A percentile compares a stretch with the other conserved stretches of the same genome.
These are phyloP conservation scores for Alnus rubra DNA, from an alignment of 306 rosid genomes.

Conservation along the genomic window DNA sequence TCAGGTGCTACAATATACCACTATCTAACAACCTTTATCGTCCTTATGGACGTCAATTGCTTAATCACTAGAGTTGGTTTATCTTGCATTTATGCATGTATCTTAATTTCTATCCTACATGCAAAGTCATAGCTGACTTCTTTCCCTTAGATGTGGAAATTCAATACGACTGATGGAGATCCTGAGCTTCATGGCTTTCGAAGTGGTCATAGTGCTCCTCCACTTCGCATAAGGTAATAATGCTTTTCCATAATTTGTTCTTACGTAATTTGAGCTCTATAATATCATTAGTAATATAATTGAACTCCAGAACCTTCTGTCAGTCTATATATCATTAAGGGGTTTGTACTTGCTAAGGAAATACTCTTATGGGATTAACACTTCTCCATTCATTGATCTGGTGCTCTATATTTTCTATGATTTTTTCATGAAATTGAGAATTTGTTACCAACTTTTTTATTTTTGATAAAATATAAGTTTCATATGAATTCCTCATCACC, in stretches of 20 bases:
- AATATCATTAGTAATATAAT: background rate
- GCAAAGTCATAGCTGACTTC: conserved; percentile 4
- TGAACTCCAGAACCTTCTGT: background rate
- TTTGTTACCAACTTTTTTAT: background rate
- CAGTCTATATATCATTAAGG: background rate
- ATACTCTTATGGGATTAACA: background rate
- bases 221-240: conserved; percentile 83
- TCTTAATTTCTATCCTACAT: background rate
- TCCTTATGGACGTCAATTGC: background rate
- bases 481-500: background rate
- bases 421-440: background rate
- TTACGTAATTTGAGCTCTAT: conserved; percentile 6
- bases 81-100: conserved; percentile 13
- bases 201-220: conserved; percentile 97
- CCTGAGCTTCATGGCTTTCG: conserved; percentile 87
- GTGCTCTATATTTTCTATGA: background rate
- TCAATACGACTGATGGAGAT: conserved; percentile 90
- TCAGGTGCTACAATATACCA: background rate
- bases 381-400: background rate
- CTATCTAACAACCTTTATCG: background rate
- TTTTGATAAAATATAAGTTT: background rate
- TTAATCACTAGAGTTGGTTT: background rate
- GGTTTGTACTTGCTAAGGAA: background rate
- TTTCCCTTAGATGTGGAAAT: conserved; percentile 83
- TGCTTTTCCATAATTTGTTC: conserved; percentile 28